A percentile compares a stretch with the other conserved stretches of the same genome.
phyloP scores from a whole-genome alignment of 139 green algal species.

The Chlamydomonas sp. region DNA sequence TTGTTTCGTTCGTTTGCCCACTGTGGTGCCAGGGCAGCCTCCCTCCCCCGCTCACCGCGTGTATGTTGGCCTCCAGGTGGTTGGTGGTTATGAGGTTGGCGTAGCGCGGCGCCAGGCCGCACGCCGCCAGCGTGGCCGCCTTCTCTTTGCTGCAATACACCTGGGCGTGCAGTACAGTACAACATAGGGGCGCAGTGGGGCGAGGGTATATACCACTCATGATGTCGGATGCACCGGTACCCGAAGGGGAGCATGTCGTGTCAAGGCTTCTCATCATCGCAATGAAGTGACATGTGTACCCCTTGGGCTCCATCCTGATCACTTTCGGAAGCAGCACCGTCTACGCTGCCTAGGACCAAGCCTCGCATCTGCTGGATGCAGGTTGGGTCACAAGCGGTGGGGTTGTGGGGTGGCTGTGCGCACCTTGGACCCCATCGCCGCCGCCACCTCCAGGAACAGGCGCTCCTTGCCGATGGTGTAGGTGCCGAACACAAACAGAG shows the following conservation, averaged over 20 bases:
- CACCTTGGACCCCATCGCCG: conserved; percentile 75
- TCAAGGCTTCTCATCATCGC: conserved; percentile 63
- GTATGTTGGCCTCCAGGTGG: conserved; percentile 83
- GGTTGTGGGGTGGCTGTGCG: conserved; percentile 18
- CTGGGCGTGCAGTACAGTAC: background rate
- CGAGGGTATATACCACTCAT: background rate
- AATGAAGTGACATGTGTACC: background rate
- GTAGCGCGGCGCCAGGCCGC: conserved; percentile 72
- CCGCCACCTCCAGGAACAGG: conserved; percentile 87
- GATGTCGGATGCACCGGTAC: background rate
- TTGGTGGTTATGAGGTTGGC: conserved; percentile 79
- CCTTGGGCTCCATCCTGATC: background rate
- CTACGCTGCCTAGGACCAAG: too few species aligned
- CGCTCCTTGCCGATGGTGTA: conserved; percentile 95
- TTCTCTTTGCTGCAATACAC: conserved; percentile 71
- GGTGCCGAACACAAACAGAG: conserved; percentile 90
- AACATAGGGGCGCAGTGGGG: too few species aligned
- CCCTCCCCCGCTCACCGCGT: conserved; percentile 72
- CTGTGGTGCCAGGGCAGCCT: background rate
- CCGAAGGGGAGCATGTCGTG: background rate
- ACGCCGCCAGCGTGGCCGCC: conserved; percentile 61
- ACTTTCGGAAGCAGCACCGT: conserved; percentile 48
- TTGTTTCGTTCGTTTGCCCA: background rate
- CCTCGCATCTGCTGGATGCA: too few species aligned
- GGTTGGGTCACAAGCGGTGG: too few species aligned